Evolutionary conservation across 23 red algal genomes (phyloP), one percentile per base, ranked within the genome.

Genomic region (Agarophyton chilense): DNA sequence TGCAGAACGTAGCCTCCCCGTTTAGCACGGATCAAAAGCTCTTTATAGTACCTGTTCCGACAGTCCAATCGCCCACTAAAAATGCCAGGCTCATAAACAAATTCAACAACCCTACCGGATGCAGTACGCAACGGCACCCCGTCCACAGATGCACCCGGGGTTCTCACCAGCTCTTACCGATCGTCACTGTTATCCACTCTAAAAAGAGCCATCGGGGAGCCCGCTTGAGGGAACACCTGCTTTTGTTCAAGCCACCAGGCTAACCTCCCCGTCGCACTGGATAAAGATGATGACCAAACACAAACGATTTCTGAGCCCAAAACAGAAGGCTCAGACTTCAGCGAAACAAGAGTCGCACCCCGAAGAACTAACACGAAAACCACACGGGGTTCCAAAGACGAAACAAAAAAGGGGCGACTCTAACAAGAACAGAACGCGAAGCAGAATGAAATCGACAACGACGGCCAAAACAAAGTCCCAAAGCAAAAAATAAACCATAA

Each of bases 21-120:
- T 19, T 43, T 28, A 43, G 31, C 65, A 40, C 36, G 39, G 65
- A 72, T 72, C 65, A 43, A 72, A 72, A 72, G 65, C 65, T 72
- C 65, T 1, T 72, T 72, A 43, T 43, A n/a, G 39, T 2, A n/a
- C 6, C 6, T 34, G n/a, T 72, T 72, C 65, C 34, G 10, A 42
- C 34, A 41, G 65, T 24, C 31, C 14, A 72, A 72, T 12, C 16
- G 42, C 65, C 65, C 7, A 19, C 40, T 12, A 40, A 11, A 43
- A 14, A 43, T n/a, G 65, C n/a, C 65, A 72, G 35, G 8, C 42
- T 28, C 22, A 72, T 28, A 72, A 40, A 44, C 34, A 72, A 25
- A 72, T 5, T 12, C 29, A 35, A 72, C 4, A 19, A 13, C 14
- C 39, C 17, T 1, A 14, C 22, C 8, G 1, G 8, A 3, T 36